A percentile compares a stretch with the other conserved stretches of the same genome.
Evolutionary conservation across 2,329 filamentous ascomycete species (phyloP).

Genomic region (Alternaria sp.): DNA sequence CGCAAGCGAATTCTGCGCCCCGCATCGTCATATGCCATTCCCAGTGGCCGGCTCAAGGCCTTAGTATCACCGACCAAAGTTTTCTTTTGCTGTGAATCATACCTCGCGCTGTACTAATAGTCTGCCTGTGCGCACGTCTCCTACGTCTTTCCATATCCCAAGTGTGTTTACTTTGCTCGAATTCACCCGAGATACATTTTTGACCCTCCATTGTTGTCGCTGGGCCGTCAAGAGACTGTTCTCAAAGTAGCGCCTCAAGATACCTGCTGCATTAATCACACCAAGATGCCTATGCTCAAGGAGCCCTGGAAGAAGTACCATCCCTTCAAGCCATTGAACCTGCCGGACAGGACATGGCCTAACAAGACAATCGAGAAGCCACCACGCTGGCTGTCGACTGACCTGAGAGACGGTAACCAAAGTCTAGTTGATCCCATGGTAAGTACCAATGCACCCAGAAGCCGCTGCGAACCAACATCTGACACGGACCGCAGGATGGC

Average conservation of each 20-base stretch:
- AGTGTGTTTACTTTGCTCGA: neutral
- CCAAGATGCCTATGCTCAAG: slow-evolving; percentile 63
- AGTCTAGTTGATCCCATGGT: slow-evolving; percentile 93
- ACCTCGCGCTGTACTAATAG: slow-evolving; percentile 5
- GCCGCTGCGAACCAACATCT: neutral
- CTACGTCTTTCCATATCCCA: neutral
- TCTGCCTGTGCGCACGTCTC: neutral
- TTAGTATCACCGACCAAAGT: slow-evolving; percentile 18
- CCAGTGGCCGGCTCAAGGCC: slow-evolving; percentile 4
- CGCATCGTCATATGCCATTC: slow-evolving; percentile 24
- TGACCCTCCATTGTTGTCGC: neutral
- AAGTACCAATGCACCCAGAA: slow-evolving; percentile 35
- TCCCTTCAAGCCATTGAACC: slow-evolving; percentile 68
- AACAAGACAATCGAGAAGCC: slow-evolving; percentile 81
- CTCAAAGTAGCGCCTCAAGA: neutral
- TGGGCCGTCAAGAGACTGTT: neutral
- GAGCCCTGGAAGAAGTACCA: slow-evolving; percentile 80
- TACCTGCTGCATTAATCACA: neutral
- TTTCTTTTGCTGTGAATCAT: slow-evolving; percentile 26
- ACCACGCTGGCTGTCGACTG: slow-evolving; percentile 88
- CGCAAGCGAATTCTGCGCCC: slow-evolving; percentile 19
- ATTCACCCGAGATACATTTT: neutral
- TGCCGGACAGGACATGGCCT: slow-evolving; percentile 82
- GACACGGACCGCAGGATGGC: slow-evolving; percentile 67
- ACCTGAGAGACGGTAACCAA: slow-evolving; percentile 92